These are phyloP conservation scores for Termitomyces eurrhizus DNA, from an alignment of 768 basidiomycete species.

Conservation along the genomic window DNA sequence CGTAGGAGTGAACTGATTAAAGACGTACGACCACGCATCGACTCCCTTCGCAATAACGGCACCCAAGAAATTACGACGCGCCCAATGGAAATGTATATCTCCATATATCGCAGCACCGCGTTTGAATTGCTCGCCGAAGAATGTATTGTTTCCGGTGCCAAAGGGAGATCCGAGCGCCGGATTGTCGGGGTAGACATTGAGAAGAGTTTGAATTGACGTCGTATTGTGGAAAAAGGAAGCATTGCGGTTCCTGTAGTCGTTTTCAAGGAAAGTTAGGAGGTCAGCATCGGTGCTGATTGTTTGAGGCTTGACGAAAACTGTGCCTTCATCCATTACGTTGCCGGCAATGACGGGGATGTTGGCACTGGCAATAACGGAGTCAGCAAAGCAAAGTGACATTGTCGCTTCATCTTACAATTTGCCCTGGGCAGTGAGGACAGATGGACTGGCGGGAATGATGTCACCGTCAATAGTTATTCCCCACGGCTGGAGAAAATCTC, in stretches of 20 bases:
- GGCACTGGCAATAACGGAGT: conserved; percentile 6
- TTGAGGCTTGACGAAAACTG: conserved; percentile 18
- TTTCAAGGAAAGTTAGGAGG: conserved; percentile 18
- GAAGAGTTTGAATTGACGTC: conserved; percentile 17
- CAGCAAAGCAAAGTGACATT: not conserved
- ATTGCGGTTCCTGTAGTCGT: conserved; percentile 18
- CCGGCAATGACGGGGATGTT: conserved; percentile 18
- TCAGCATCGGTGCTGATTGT: conserved; percentile 13
- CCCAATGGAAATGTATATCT: conserved; percentile 19
- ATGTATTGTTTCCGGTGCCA: conserved; percentile 37
- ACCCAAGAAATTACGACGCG: conserved; percentile 16
- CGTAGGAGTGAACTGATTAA: conserved; percentile 11
- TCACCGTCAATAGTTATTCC: conserved; percentile 17
- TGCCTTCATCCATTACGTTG: conserved; percentile 19
- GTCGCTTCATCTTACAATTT: conserved; percentile 12
- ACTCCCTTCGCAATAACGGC: conserved; percentile 7
- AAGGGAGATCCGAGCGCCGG: conserved; percentile 40
- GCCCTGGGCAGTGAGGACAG: conserved; percentile 17
- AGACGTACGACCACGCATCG: conserved; percentile 15
- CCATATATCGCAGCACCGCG: conserved; percentile 18
- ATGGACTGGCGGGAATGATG: conserved; percentile 17
- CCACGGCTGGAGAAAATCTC: conserved; percentile 12
- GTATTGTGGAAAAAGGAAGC: conserved; percentile 18
- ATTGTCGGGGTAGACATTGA: conserved; percentile 35
- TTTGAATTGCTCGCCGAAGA: conserved; percentile 21